Conservation (phyloP, 2,329 filamentous ascomycete genomes). For the Fusarium begoniae region DNA sequence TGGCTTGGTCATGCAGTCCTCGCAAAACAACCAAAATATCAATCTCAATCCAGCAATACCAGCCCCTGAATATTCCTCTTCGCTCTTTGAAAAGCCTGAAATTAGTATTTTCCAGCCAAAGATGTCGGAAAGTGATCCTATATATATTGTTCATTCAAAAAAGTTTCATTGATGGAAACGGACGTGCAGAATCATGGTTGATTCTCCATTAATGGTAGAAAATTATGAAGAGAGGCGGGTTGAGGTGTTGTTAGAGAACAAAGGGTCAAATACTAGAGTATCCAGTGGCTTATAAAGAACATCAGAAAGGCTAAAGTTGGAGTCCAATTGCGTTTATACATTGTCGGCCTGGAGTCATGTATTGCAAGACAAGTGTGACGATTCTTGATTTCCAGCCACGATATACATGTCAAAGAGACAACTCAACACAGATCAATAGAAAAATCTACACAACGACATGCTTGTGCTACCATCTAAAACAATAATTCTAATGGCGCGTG, state of each 20-base stretch:
- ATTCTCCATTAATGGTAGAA: neutral
- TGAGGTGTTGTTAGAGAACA: neutral
- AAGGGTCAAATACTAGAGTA: neutral
- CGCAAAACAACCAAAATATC: neutral
- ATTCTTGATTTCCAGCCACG: neutral
- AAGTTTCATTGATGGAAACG: too few relatives aligned
- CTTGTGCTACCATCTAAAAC: neutral
- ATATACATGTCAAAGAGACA: neutral
- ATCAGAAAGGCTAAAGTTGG: neutral
- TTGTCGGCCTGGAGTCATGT: neutral
- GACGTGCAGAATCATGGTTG: neutral
- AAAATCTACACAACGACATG: neutral
- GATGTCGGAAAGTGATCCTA: neutral
- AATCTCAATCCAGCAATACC: neutral
- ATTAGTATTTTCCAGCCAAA: neutral
- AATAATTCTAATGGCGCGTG: neutral
- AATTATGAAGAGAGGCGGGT: neutral
- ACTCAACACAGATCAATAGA: neutral
- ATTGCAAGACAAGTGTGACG: neutral
- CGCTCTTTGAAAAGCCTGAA: neutral
- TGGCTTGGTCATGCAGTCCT: neutral
- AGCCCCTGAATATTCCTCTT: neutral
- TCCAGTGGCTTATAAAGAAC: neutral
- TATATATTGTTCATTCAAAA: neutral
- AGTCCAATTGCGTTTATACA: neutral